These are phyloP conservation scores for Arachnopeziza araneosa DNA, from an alignment of 2,329 filamentous ascomycete genomes.

Conservation along the genomic window DNA sequence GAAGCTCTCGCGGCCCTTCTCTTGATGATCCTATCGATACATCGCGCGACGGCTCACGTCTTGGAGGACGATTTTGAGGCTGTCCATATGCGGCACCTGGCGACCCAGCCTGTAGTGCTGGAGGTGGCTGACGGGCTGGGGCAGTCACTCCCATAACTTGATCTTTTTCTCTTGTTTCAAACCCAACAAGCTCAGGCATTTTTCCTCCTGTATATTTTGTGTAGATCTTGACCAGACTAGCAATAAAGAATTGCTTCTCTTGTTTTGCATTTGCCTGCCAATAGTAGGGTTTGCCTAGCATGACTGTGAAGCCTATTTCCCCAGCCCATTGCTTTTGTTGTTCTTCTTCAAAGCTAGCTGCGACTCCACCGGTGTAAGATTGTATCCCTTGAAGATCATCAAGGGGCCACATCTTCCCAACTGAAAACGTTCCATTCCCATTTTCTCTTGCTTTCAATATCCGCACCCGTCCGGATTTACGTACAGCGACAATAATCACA, in stretches of 20 bases:
- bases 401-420: constrained; percentile 96
- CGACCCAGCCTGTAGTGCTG: constrained; percentile 14
- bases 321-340: constrained; percentile 70
- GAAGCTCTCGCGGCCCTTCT: constrained; percentile 10
- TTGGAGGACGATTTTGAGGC: constrained; percentile 20
- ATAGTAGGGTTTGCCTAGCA: constrained; percentile 89
- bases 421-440: constrained; percentile 86
- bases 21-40: not conserved
- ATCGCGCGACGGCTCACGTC: constrained; percentile 24
- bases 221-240: constrained; percentile 92
- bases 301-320: constrained; percentile 79
- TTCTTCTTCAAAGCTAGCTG: constrained; percentile 52
- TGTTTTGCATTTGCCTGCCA: constrained; percentile 92
- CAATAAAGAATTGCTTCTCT: constrained; percentile 98
- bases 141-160: constrained; percentile 56
- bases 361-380: constrained; percentile 64
- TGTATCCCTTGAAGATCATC: constrained; percentile 83
- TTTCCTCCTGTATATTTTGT: constrained; percentile 91
- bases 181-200: constrained; percentile 72
- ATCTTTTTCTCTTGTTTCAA: constrained; percentile 73
- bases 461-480: constrained; percentile 85
- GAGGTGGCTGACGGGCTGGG: constrained; percentile 14
- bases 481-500: constrained; percentile 88
- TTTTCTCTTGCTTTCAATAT: constrained; percentile 98
- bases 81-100: constrained; percentile 19